Base-by-base conservation (phyloP, 2,329 filamentous ascomycete species). In the Arthrobotrys sphaeroides region DNA sequence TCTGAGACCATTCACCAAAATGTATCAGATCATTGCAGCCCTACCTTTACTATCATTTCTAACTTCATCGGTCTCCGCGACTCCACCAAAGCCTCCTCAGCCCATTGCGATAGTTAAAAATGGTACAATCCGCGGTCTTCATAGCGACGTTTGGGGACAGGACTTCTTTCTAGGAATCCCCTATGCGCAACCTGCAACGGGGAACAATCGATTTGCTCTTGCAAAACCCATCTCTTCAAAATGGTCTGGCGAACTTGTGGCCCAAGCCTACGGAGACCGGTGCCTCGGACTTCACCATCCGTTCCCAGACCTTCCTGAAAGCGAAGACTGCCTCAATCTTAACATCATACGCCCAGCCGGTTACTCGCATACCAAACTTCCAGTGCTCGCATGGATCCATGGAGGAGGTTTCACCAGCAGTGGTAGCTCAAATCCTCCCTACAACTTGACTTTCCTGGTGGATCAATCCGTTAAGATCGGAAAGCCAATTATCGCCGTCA, bases 401-500 rank as follows among this genome's bases (percentile, higher is more conserved):
- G 84, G 84, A 9, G 84, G 84, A 31, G 82, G 82, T 0, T 84
- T 84, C 47, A 82, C 83, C 62, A 73, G 82, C n/a, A 83, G 83
- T 16, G 1, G 84, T 79, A 80, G 84, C 77, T 81, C 80, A 55
- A 77, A 40, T 81, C 83, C 66, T 43, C 69, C 72, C 9, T 76
- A 72, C 22, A 88, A 91, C 82, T 89, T 90, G 0, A 88, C 94
- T 77, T 87, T 85, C 72, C 85, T 90, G 45, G 87, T 91, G 3
- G 82, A 85, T 49, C 84, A 86, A 28, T 84, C 86, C 2, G 84
- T 86, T 45, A 81, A 84, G 2, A 84, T 87, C 20, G 84, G 83
- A 43, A 85, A 87, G 77, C 87, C 86, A 0, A 82, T 89, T 45
- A 83, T 96, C 51, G 91, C 90, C 64, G 91, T 94, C 0, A 87